phyloP scores from a whole-genome alignment of 2,329 filamentous ascomycete genomes.

The Ophiocordyceps camponoti-saundersi region DNA sequence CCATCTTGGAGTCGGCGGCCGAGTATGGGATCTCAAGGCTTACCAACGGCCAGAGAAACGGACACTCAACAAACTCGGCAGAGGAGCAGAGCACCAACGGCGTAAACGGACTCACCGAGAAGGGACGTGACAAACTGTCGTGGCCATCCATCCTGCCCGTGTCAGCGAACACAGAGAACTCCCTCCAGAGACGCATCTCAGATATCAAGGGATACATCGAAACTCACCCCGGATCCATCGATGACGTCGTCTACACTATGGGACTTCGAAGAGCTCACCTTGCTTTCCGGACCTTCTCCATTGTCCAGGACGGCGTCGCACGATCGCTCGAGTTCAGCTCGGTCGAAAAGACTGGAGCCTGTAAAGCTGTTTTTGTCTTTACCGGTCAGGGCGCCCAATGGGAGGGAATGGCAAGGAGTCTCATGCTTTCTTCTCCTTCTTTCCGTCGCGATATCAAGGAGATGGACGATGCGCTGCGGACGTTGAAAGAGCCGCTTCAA shows the following conservation, averaged over 20 bases:
- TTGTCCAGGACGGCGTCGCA: neutral
- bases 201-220: neutral
- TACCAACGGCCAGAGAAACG: neutral
- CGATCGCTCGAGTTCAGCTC: neutral
- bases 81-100: neutral
- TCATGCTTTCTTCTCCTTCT: constrained; percentile 2
- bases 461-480: constrained; percentile 3
- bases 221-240: neutral
- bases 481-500: neutral
- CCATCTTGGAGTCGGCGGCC: neutral
- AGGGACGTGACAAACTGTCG: neutral
- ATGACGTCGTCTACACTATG: neutral
- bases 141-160: neutral
- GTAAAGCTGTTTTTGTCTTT: constrained; percentile 12
- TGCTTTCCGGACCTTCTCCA: neutral
- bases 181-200: neutral
- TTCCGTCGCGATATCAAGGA: constrained; percentile 3
- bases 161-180: neutral
- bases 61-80: neutral
- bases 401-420: constrained; percentile 7
- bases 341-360: constrained; percentile 5
- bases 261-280: neutral
- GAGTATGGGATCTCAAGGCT: neutral
- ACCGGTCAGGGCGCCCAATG: constrained; percentile 13
- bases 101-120: neutral